Percentiles rank a stretch among this genome's conserved stretches.
These are phyloP conservation scores for Amylocarpus encephaloides DNA, from an alignment of 2,329 filamentous ascomycete genomes.

Conservation along the genomic window DNA sequence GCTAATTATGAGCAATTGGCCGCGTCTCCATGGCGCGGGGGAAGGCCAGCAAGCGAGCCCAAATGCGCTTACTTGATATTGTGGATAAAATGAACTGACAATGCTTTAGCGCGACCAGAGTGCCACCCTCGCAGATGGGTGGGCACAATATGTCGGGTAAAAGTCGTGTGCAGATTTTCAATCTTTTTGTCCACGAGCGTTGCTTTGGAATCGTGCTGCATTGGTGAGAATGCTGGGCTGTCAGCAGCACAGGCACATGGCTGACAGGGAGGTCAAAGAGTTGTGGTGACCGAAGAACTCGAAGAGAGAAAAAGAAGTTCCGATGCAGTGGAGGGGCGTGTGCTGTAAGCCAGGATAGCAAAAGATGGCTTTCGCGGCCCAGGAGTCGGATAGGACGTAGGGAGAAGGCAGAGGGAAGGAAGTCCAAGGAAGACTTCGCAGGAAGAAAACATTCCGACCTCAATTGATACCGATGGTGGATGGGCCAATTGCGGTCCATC, in stretches of 20 bases:
- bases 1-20: neutral
- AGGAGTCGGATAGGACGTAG: neutral
- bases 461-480: neutral
- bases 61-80: no score
- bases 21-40: neutral
- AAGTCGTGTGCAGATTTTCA: neutral
- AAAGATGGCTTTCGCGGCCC: neutral
- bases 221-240: neutral
- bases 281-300: neutral
- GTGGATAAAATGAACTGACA: no score
- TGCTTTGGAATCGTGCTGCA: neutral
- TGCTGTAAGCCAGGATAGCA: neutral
- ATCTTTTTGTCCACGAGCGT: neutral
- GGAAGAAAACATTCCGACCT: neutral
- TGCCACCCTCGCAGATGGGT: neutral
- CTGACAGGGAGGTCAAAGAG: constrained; percentile 5
- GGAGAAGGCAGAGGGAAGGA: neutral
- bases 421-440: neutral
- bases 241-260: constrained; percentile 6
- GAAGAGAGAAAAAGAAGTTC: neutral
- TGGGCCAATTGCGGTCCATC: neutral
- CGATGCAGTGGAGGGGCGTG: constrained; percentile 2
- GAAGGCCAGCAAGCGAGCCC: neutral
- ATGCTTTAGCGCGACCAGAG: neutral
- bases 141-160: neutral